Percentiles rank a stretch among this genome's conserved stretches.
These are phyloP conservation scores for Scedosporium aurantiacum DNA, from an alignment of 2,329 filamentous ascomycete genomes.

Conservation along the genomic window DNA sequence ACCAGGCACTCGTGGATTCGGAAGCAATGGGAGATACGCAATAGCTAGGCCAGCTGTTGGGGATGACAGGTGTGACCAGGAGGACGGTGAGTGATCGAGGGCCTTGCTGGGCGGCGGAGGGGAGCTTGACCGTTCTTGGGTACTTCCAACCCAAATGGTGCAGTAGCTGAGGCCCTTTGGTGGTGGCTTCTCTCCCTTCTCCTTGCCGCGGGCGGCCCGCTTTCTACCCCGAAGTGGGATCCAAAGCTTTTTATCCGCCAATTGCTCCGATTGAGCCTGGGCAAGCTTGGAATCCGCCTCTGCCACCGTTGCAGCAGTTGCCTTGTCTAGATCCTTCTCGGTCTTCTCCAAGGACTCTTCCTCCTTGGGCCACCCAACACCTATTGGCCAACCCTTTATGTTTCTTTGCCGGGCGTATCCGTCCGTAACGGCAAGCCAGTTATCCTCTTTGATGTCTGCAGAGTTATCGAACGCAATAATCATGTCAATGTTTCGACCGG, in stretches of 20 bases:
- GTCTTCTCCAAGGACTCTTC: constrained; percentile 48
- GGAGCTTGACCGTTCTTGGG: constrained; percentile 54
- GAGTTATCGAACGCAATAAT: constrained; percentile 90
- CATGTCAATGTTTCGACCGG: constrained; percentile 79
- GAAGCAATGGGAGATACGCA: constrained; percentile 80
- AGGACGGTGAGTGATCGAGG: constrained; percentile 45
- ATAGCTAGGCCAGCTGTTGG: constrained; percentile 79
- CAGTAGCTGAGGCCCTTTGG: constrained; percentile 71
- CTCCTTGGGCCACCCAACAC: constrained; percentile 78
- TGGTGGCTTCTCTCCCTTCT: constrained; percentile 28
- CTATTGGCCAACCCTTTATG: constrained; percentile 88
- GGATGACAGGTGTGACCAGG: constrained; percentile 45
- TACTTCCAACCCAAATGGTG: constrained; percentile 89
- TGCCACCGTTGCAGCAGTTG: constrained; percentile 43
- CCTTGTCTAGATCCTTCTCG: constrained; percentile 53
- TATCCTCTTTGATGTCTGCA: constrained; percentile 84
- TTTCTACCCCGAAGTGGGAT: constrained; percentile 25
- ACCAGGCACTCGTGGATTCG: constrained; percentile 66
- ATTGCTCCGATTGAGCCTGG: constrained; percentile 33
- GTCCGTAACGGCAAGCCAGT: constrained; percentile 91
- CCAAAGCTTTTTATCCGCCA: constrained; percentile 47
- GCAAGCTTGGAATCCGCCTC: constrained; percentile 48
- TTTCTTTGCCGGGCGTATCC: constrained; percentile 85
- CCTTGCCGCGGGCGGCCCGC: constrained; percentile 15
- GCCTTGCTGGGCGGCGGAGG: constrained; percentile 41